Evolutionary conservation across 176 grass and related monocot genomes (phyloP), one percentile per base, ranked within the genome.

Genomic region (Tillandsia leiboldiana): DNA sequence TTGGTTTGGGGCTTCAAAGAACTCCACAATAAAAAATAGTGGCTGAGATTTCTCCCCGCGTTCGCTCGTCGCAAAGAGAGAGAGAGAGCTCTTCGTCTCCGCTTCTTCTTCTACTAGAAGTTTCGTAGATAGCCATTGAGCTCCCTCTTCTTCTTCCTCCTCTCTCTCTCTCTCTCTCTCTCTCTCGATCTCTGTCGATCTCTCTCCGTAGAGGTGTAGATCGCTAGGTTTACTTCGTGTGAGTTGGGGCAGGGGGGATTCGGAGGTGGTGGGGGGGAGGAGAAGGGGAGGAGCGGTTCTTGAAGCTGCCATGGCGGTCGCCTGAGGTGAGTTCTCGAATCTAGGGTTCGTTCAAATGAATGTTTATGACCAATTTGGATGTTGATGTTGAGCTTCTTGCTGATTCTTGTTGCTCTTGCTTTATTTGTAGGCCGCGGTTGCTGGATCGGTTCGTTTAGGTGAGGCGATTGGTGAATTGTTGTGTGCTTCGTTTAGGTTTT

Each of bases 11-110:
- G 11, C 42, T 50, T 61, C 72, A 70, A 49, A 73, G 75, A 85
- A 89, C 89, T 57, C 92, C 92, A 92, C 92, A 85, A 88, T 80
- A 87, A 90, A 91, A 85, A 72, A 73, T 90, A 87, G 89, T 93
- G 89, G 94, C 94, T 87, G 75, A 88, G 86, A 88, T 82, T 90
- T 84, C 62, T 88, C 86, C 58, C 64, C 12, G 53, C 52, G 5
- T 7, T 6, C 15, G 13, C 14, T 7, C 13, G 52, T 56, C 0
- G 1, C 26, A 54, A 11, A 28, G 28, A 29, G 29, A 73, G 10
- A 15, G 49, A 64, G 47, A 26, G 51, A 12, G 57, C 20, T 61
- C 65, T 78, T 64, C 53, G 33, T 20, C 17, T 64, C 53, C 23
- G 26, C n/a, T 74, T 42, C 26, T 70, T n/a, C 57, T 18, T 3